Conservation (phyloP, 106 monocot genomes). For the Cymbidium sinense region DNA sequence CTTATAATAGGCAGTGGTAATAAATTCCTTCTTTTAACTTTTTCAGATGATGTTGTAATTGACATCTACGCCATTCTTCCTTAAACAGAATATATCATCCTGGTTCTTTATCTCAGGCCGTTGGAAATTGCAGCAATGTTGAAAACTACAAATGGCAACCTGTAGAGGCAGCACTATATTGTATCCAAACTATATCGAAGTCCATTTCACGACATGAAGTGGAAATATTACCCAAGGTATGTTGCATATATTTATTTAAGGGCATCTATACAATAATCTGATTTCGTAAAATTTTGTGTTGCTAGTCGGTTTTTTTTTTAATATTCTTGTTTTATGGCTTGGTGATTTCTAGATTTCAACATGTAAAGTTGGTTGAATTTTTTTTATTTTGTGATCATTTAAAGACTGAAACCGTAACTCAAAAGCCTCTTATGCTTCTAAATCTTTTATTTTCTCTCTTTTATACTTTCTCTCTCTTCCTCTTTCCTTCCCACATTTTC, state of each 20-base stretch:
- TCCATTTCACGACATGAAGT: conserved; percentile 61
- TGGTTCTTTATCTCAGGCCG: conserved; percentile 46
- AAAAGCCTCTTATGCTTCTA: neutral
- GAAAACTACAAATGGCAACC: conserved; percentile 66
- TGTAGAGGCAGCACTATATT: conserved; percentile 76
- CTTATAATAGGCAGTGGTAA: neutral
- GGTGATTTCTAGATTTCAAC: neutral
- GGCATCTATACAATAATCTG: neutral
- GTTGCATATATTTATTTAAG: neutral
- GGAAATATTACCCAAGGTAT: conserved; percentile 89
- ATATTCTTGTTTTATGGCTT: neutral
- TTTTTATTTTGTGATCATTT: neutral
- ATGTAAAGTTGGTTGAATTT: neutral
- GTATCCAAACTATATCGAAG: conserved; percentile 82
- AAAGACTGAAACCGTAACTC: neutral
- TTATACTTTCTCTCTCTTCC: neutral
- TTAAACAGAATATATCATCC: conserved; percentile 4
- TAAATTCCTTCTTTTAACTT: neutral
- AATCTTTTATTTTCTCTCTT: neutral
- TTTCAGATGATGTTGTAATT: neutral
- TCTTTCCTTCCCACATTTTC: too few relatives aligned
- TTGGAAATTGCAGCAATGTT: conserved; percentile 37
- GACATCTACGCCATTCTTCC: conserved; percentile 1
- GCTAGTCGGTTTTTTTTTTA: neutral
- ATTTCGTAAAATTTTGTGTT: neutral